Percentiles rank a stretch among this genome's conserved stretches.
phyloP scores from a whole-genome alignment of 2,329 filamentous ascomycete species.

The Purpureocillium lavendulum region DNA sequence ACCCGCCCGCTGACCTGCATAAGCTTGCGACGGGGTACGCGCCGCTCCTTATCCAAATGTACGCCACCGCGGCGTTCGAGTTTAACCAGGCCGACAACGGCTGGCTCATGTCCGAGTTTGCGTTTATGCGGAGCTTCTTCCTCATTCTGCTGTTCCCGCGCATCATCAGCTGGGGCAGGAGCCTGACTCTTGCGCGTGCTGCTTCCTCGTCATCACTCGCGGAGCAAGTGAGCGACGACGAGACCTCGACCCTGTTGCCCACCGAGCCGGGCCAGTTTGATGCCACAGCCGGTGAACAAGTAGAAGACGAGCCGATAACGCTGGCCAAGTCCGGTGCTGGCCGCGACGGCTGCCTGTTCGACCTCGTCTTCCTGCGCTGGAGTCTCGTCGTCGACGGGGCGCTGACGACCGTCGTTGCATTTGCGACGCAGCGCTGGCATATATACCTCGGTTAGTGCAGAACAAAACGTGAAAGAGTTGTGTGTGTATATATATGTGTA shows the following conservation, averaged over 20 bases:
- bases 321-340: slow-evolving; percentile 21
- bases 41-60: slow-evolving; percentile 51
- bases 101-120: slow-evolving; percentile 47
- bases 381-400: slow-evolving; percentile 57
- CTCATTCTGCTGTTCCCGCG: slow-evolving; percentile 45
- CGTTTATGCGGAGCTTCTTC: slow-evolving; percentile 45
- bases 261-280: slow-evolving; percentile 32
- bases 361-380: slow-evolving; percentile 58
- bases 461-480: too few relatives aligned
- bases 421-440: slow-evolving; percentile 57
- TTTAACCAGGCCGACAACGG: slow-evolving; percentile 49
- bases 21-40: slow-evolving; percentile 60
- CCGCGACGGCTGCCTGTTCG: slow-evolving; percentile 48
- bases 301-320: slow-evolving; percentile 35
- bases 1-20: not conserved
- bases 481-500: too few relatives aligned
- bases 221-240: slow-evolving; percentile 9
- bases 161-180: slow-evolving; percentile 39
- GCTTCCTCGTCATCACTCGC: too few relatives aligned
- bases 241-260: slow-evolving; percentile 16
- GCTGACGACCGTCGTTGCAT: slow-evolving; percentile 53
- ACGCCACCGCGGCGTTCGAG: slow-evolving; percentile 45
- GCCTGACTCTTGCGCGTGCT: slow-evolving; percentile 4
- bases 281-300: slow-evolving; percentile 27
- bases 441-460: slow-evolving; percentile 55